These are phyloP conservation scores for Astragalus membranaceus DNA, from an alignment of 306 rosid genomes.

Conservation along the genomic window DNA sequence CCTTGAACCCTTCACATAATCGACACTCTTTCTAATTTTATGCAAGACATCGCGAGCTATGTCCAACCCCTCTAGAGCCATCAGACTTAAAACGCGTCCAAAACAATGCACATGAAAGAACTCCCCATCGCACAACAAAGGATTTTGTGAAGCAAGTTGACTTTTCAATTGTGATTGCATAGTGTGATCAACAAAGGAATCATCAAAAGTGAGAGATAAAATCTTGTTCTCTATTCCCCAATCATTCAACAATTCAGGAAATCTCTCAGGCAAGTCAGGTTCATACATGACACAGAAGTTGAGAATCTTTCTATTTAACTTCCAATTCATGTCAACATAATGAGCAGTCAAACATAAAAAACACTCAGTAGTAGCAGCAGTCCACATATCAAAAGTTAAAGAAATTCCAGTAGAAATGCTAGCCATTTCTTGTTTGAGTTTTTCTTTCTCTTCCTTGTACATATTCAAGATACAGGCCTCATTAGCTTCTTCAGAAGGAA, in stretches of 20 bases:
- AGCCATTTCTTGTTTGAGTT: no score
- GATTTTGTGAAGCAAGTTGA: background rate
- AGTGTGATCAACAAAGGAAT: background rate
- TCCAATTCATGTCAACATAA: background rate
- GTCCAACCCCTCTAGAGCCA: background rate
- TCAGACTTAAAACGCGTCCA: background rate
- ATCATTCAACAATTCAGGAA: background rate
- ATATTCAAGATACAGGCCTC: no score
- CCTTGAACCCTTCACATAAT: background rate
- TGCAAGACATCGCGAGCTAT: background rate
- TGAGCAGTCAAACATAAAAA: background rate
- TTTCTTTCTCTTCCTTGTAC: no score
- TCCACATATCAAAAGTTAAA: no score
- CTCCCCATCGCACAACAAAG: background rate
- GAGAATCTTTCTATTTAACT: background rate
- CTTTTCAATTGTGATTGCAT: background rate
- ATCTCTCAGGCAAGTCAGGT: background rate
- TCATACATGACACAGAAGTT: background rate
- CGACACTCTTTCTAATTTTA: background rate
- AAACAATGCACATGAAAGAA: background rate
- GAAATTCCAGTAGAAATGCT: no score
- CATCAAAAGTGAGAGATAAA: background rate
- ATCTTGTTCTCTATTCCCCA: background rate
- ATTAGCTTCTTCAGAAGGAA: no score
- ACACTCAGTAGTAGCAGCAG: no score